These are phyloP conservation scores for Stemphylium vesicarium DNA, from an alignment of 2,329 filamentous ascomycete genomes.

Conservation along the genomic window DNA sequence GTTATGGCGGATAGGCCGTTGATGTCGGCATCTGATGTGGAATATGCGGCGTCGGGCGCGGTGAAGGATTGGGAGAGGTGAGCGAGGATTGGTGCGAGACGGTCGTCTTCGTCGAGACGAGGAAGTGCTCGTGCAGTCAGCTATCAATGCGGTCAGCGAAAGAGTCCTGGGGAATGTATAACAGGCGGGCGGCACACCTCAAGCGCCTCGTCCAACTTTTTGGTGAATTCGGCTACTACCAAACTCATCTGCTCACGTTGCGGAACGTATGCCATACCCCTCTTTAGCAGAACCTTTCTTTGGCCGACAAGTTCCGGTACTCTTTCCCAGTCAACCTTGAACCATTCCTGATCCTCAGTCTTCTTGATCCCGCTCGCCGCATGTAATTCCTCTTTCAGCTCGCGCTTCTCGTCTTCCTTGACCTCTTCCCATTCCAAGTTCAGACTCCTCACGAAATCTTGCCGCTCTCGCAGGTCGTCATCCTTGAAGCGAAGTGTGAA, in stretches of 20 bases:
- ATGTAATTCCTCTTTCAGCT: slow-evolving; percentile 65
- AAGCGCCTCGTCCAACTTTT: slow-evolving; percentile 78
- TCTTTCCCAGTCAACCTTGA: slow-evolving; percentile 94
- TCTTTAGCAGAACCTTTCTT: slow-evolving; percentile 72
- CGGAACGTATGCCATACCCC: slow-evolving; percentile 90
- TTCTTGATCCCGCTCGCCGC: slow-evolving; percentile 59
- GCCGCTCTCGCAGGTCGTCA: slow-evolving; percentile 76
- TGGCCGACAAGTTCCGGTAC: slow-evolving; percentile 89
- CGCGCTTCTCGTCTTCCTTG: slow-evolving; percentile 77
- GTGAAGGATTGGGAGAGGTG: slow-evolving; percentile 96
- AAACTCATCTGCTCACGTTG: slow-evolving; percentile 85
- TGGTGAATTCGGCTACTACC: slow-evolving; percentile 85
- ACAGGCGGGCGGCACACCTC: slow-evolving; percentile 63
- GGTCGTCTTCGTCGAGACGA: slow-evolving; percentile 93
- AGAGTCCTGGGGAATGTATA: not conserved
- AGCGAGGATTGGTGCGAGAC: slow-evolving; percentile 74
- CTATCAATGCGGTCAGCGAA: slow-evolving; percentile 50
- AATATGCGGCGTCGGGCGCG: slow-evolving; percentile 85
- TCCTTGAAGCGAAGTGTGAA: slow-evolving; percentile 81
- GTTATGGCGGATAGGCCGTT: slow-evolving; percentile 72
- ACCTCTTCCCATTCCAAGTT: slow-evolving; percentile 87
- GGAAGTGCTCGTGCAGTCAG: slow-evolving; percentile 90
- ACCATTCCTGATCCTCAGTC: slow-evolving; percentile 84
- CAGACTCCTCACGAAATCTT: slow-evolving; percentile 76
- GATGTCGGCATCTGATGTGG: slow-evolving; percentile 72